phyloP scores from a whole-genome alignment of 2,329 filamentous ascomycete genomes.

The Pseudogymnoascus sp. region DNA sequence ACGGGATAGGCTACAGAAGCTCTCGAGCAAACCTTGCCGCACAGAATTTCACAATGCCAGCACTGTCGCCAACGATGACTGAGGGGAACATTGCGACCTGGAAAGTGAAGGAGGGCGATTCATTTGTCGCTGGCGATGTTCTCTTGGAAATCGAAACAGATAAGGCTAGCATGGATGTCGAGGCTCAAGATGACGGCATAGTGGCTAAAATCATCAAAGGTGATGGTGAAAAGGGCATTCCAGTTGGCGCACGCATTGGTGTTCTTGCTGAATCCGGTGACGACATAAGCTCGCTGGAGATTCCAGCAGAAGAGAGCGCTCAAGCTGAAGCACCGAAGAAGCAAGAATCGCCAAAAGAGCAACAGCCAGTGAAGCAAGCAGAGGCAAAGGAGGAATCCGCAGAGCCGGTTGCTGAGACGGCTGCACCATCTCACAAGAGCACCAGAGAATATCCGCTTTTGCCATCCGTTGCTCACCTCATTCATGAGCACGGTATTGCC shows the following conservation, averaged over 20 bases:
- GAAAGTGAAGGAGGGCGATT: conserved; percentile 81
- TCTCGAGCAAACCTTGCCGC: conserved; percentile 59
- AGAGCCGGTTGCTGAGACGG: conserved; percentile 15
- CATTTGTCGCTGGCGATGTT: conserved; percentile 74
- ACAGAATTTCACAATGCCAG: conserved; percentile 85
- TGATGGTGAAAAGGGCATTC: conserved; percentile 66
- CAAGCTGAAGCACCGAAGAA: conserved; percentile 24
- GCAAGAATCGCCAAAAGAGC: conserved; percentile 18
- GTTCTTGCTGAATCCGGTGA: conserved; percentile 76
- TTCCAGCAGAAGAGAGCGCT: conserved; percentile 57
- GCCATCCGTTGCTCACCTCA: conserved; percentile 75
- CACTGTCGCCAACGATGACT: conserved; percentile 87
- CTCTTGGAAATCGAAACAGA: conserved; percentile 89
- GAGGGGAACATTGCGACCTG: conserved; percentile 81
- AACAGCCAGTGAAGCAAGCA: conserved; percentile 15
- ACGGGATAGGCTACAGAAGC: conserved; percentile 51
- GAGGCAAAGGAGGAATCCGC: conserved; percentile 15
- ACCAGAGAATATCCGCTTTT: conserved; percentile 65
- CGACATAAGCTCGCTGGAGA: conserved; percentile 63
- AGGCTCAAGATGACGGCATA: conserved; percentile 82
- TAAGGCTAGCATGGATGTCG: conserved; percentile 91
- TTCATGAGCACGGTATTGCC: conserved; percentile 70
- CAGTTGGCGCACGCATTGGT: conserved; percentile 73
- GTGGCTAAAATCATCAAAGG: conserved; percentile 72
- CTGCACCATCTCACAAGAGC: conserved; percentile 38